Percentiles rank a stretch among this genome's conserved stretches.
Conservation (phyloP, 345 rosid species). For the Microthlaspi erraticum region DNA sequence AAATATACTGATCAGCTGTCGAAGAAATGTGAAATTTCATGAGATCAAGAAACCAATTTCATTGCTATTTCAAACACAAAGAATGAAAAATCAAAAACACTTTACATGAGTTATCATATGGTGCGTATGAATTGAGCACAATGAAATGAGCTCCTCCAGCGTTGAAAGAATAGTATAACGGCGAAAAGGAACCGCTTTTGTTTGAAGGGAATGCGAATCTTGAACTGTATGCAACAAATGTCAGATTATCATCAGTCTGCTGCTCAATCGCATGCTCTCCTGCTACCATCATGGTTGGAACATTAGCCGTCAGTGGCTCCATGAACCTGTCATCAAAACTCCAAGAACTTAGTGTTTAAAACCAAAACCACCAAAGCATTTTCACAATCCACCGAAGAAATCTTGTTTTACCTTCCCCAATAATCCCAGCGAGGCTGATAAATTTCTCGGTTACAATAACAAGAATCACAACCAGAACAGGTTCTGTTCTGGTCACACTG, state of each 20-base stretch:
- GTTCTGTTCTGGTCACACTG: constrained; percentile 21
- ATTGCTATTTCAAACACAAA: background rate
- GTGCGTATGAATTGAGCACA: constrained; percentile 66
- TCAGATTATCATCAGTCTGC: constrained; percentile 54
- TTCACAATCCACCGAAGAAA: constrained; percentile 2
- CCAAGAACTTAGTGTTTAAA: background rate
- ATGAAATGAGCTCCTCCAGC: constrained; percentile 87
- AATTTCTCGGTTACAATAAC: constrained; percentile 44
- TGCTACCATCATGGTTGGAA: constrained; percentile 79
- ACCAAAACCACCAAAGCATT: constrained; percentile 2
- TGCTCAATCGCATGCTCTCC: constrained; percentile 79
- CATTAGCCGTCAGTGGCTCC: constrained; percentile 70
- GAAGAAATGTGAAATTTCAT: background rate
- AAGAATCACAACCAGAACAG: constrained; percentile 21
- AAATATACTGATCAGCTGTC: constrained; percentile 76
- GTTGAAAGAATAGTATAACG: constrained; percentile 78
- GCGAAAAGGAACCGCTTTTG: constrained; percentile 66
- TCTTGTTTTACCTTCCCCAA: constrained; percentile 81
- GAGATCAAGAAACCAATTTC: constrained; percentile 2
- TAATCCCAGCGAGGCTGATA: constrained; percentile 99
- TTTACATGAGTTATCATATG: constrained; percentile 61
- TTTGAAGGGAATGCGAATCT: constrained; percentile 73
- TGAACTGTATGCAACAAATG: constrained; percentile 72
- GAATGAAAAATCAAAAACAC: constrained; percentile 12
- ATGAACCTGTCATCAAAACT: constrained; percentile 56